Base-by-base conservation (phyloP, 192 early-diverging fungal genomes). In the Linnemannia hyalina region DNA sequence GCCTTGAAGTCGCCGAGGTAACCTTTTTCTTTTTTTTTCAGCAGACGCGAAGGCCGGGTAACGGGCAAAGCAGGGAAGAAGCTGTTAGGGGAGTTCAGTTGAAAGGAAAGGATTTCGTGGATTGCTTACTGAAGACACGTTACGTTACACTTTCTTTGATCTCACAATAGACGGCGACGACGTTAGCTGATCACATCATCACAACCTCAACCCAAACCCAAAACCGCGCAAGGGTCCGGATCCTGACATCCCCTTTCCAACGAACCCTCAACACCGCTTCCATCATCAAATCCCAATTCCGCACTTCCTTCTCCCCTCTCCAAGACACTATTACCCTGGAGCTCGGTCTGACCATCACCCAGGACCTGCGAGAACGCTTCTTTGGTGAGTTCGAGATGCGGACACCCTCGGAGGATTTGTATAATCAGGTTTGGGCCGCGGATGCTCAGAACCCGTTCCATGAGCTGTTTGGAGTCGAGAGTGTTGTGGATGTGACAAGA, bases 361-460 rank as follows among this genome's bases (percentile, higher is more conserved):
- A 75, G 4, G 77, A 78, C 16, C 90, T 94, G n/a, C 82, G 91
- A 29, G 93, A 94, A 68, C 84, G 93, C 18, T 89, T 82, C 55
- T 94, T 91, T 85, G 93, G 93, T 16, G 81, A 90, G 11, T 91
- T 90, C 72, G 93, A 94, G 54, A 89, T 92, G 83, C 68, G 78
- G 36, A 86, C 72, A 3, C 75, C 78, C 6, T 77, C 85, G 11
- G 90, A 89, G 26, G 60, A 74, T 13, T 74, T 87, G 15, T 94
- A 94, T 54, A 47, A 80, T 1, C 13, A 15, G 3, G 89, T 90
- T 2, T 94, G 92, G 91, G 75, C 47, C 0, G 82, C 80, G 35
- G 93, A 94, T 72, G 83, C 57, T 0, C 29, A 46, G 40, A 65
- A 80, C 11, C 76, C 75, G 3, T 86, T 80, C 26, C 84, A 86